Conservation (phyloP, 2,329 filamentous ascomycete genomes). For the Beauveria bassiana region DNA sequence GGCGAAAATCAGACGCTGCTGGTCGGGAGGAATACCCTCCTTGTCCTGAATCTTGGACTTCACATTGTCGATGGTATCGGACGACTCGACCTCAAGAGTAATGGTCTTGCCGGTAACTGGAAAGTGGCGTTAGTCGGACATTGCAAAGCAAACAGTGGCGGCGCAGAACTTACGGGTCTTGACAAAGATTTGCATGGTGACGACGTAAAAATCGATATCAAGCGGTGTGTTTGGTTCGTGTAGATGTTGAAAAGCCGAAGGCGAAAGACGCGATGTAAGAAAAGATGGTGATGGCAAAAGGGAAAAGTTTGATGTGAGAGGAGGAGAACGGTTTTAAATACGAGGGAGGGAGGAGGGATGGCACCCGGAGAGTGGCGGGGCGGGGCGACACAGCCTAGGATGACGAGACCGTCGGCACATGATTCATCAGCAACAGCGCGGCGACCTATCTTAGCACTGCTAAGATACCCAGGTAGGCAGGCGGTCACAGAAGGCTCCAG, state of each 20-base stretch:
- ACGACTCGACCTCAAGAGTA: conserved; percentile 17
- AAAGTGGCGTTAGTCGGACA: conserved; percentile 16
- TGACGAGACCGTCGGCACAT: conserved; percentile 22
- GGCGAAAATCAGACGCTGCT: conserved; percentile 93
- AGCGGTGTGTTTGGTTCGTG: conserved; percentile 4
- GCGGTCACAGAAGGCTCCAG: conserved; percentile 30
- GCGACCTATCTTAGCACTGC: no score
- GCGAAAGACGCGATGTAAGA: conserved; percentile 7
- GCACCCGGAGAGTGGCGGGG: conserved; percentile 23
- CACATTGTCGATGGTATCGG: conserved; percentile 4
- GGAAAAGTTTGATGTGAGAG: conserved; percentile 14
- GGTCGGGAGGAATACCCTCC: conserved; percentile 70
- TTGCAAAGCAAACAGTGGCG: conserved; percentile 1
- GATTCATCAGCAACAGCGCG: conserved; percentile 29
- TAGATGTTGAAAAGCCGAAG: neutral
- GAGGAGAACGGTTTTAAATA: conserved; percentile 25
- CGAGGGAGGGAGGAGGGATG: conserved; percentile 14
- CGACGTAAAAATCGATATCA: neutral
- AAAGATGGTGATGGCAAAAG: conserved; percentile 13
- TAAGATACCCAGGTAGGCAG: neutral
- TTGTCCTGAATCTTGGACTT: conserved; percentile 2
- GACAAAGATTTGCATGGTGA: conserved; percentile 90
- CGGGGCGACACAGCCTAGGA: conserved; percentile 21
- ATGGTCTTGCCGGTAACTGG: conserved; percentile 60
- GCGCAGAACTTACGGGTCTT: conserved; percentile 70